A percentile compares a stretch with the other conserved stretches of the same genome.
phyloP scores from a whole-genome alignment of 768 basidiomycete genomes.

The Galerina marginata region DNA sequence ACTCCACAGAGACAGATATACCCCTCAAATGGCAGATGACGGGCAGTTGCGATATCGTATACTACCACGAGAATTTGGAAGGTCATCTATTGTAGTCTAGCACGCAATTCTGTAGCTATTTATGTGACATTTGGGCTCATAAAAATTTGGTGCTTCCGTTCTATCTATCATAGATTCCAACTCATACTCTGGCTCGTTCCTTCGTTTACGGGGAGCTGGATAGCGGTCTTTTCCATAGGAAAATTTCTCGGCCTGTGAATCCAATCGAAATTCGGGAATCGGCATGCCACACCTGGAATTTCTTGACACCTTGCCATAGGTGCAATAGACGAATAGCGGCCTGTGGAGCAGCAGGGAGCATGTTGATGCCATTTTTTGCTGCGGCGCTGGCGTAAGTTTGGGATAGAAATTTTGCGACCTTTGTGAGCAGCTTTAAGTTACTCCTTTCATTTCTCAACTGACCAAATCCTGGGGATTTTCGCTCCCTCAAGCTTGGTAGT shows the following conservation, averaged over 20 bases:
- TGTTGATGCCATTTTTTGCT: conserved; percentile 70
- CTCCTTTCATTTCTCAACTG: not conserved
- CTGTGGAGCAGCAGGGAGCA: conserved; percentile 69
- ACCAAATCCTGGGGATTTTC: not conserved
- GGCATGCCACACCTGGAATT: conserved; percentile 64
- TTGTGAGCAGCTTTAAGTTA: conserved; percentile 45
- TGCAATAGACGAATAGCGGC: conserved; percentile 68
- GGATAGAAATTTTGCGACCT: conserved; percentile 61
- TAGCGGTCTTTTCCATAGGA: conserved; percentile 66
- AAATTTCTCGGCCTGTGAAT: conserved; percentile 70
- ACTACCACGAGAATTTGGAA: too few species aligned
- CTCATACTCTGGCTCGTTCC: conserved; percentile 69
- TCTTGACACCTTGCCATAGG: conserved; percentile 69
- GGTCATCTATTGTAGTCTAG: too few species aligned
- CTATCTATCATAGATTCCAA: conserved; percentile 47
- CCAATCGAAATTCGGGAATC: conserved; percentile 60
- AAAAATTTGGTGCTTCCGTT: not conserved
- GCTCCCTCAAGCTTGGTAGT: conserved; percentile 48
- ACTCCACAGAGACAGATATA: too few species aligned
- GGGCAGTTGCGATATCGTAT: too few species aligned
- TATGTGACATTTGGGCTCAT: not conserved
- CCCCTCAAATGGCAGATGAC: too few species aligned
- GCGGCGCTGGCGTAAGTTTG: conserved; percentile 67
- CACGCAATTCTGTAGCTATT: conserved; percentile 44
- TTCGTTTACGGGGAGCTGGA: conserved; percentile 59